phyloP scores from a whole-genome alignment of 208 protist genomes.

The Acanthamoeba culbertsoni region DNA sequence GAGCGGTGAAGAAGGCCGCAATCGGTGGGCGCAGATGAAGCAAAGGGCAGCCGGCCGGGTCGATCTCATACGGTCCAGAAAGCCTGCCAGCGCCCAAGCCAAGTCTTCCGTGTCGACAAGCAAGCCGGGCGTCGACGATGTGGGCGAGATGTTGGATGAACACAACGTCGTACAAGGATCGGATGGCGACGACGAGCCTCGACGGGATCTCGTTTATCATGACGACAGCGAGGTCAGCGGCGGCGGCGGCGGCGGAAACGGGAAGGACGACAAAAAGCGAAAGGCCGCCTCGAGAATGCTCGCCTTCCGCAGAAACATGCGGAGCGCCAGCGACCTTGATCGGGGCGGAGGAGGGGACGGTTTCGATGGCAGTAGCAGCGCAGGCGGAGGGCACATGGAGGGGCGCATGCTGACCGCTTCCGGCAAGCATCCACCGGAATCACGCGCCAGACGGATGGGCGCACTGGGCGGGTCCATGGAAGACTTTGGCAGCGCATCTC shows the following conservation, averaged over 20 bases:
- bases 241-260: background rate
- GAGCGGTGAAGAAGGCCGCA: background rate
- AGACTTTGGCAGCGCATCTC: background rate
- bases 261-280: background rate
- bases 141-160: too few relatives aligned
- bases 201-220: background rate
- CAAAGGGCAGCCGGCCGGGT: too few relatives aligned
- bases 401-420: background rate
- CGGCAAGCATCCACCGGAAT: background rate
- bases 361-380: background rate
- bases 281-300: background rate
- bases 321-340: background rate
- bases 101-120: background rate
- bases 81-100: too few relatives aligned
- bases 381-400: background rate
- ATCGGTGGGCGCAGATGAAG: background rate
- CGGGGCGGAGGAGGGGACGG: background rate
- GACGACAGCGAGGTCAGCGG: background rate
- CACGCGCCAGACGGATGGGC: background rate
- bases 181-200: background rate
- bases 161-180: background rate
- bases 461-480: background rate
- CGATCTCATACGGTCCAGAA: too few relatives aligned
- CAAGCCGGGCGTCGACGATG: background rate
- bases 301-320: background rate